Base-by-base conservation (phyloP, 805 yeast species). In the Candida loeiensis region DNA sequence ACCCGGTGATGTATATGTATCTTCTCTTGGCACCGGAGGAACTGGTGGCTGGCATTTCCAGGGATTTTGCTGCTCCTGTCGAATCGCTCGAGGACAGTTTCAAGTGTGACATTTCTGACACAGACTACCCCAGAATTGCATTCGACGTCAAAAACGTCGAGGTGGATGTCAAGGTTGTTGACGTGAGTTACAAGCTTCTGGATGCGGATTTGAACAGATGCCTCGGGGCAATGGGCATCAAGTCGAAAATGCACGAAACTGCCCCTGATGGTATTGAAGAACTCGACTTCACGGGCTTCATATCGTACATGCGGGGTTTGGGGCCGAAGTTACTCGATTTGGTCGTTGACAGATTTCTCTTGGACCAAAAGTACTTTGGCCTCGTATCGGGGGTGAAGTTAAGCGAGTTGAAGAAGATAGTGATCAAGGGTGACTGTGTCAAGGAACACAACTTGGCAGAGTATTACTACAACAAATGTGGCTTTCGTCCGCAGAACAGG, bases 281-380 rank as follows among this genome's bases (percentile, higher is more conserved):
- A 5, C 54, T 58, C 31, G 81, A 75, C 46, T 39, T 79, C 8
- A 77, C 84, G 0, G 74, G 73, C 5, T 71, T 74, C 44, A 71
- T 80, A 0, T 75, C 84, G 0, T 76, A 73, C 41, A 60, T 66
- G 48, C 71, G 73, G 15, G 53, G 56, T n/a, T 38, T 63, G 9
- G 74, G 70, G 4, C 52, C 69, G 1, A 39, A 40, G 3, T 39
- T 62, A 9, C 44, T 66, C 0, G 56, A 63, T 4, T 58, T 46
- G 18, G 43, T 53, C n/a, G 45, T 55, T 6, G 39, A 43, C 4
- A 45, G 39, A 9, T 49, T 45, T 17, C 27, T 62, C 15, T 34
- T 37, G n/a, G 31, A 49, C n/a, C 26, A 47, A 8, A 26, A 37
- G 6, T 22, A 22, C 13, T 45, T 44, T 26, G n/a, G 27, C 2